These are phyloP conservation scores for Massospora cicadina DNA, from an alignment of 371 early-diverging fungal species.

Conservation along the genomic window DNA sequence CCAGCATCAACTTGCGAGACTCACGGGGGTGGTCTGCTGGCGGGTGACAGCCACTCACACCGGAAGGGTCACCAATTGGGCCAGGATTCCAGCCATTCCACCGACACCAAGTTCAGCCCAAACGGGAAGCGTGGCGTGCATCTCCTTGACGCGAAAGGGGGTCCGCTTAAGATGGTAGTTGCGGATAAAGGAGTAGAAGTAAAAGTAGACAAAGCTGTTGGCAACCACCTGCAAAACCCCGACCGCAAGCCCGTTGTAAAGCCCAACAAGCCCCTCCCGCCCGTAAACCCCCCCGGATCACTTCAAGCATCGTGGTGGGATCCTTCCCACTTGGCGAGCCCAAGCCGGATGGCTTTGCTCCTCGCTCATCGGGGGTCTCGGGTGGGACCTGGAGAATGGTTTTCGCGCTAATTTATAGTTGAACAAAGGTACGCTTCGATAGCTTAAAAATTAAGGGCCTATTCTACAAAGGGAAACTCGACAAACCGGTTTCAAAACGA, in stretches of 20 bases:
- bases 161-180: constrained; percentile 27
- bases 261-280: constrained; percentile 72
- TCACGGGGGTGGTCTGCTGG: constrained; percentile 42
- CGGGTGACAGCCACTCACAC: constrained; percentile 74
- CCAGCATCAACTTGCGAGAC: constrained; percentile 30
- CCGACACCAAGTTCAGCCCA: constrained; percentile 72
- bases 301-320: constrained; percentile 41
- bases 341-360: constrained; percentile 92
- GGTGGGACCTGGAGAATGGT: constrained; percentile 3
- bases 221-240: constrained; percentile 75
- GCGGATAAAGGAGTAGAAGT: constrained; percentile 72
- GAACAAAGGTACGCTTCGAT: no score
- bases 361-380: constrained; percentile 22
- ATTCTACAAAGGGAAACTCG: no score
- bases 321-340: constrained; percentile 25
- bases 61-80: constrained; percentile 81
- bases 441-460: no score
- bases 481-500: no score
- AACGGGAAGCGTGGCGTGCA: constrained; percentile 23
- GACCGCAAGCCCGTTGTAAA: constrained; percentile 80
- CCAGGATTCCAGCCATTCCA: constrained; percentile 77
- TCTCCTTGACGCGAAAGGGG: constrained; percentile 19
- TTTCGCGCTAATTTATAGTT: constrained; percentile 7
- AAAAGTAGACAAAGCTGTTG: constrained; percentile 88
- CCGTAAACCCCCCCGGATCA: constrained; percentile 58